Base-by-base conservation (phyloP, 768 basidiomycete species). In the Mycena maculata region DNA sequence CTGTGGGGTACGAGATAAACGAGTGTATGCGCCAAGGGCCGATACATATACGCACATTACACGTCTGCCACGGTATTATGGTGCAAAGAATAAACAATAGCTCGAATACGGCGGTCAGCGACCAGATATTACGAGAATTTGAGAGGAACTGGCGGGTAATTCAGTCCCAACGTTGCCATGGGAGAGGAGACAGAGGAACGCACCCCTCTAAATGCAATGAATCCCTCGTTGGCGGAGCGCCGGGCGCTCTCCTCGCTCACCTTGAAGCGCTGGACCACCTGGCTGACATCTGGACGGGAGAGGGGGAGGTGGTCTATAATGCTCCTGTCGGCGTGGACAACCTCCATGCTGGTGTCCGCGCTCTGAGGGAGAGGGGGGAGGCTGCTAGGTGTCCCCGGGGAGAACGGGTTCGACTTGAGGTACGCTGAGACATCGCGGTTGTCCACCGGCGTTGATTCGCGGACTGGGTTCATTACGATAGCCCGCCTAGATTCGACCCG, bases 81-180 rank as follows among this genome's bases (percentile, higher is more conserved):
- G 74, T 77, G 50, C 78, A 80, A 18, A 91, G 71, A 41, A 92
- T 79, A 67, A 85, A 87, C 1, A 87, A 22, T 8, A 90, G 73
- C 73, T 92, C 91, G 20, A 83, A 69, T 11, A 88, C 56, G 9
- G 85, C 82, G 0, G 88, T 88, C 45, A 88, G 66, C 22, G 82
- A 81, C 81, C 85, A 88, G 47, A 92, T 87, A 63, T 89, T 88
- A 39, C 80, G 81, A 1, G 90, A 87, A 68, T 87, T 87, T n/a
- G 91, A 92, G 12, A 91, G 80, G 58, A 87, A 86, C 90, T 87
- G 60, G 12, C 12, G n/a, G 58, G 30, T 4, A 57, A 44, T 41
- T 66, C 33, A 71, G 61, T 54, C 28, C 69, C 67, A 25, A 28
- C 8, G 54, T 36, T 23, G 39, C 33, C 5, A 63, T 31, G 53